A percentile compares a stretch with the other conserved stretches of the same genome.
Evolutionary conservation across 179 eudicot species (phyloP).

Genomic region (Heliamphora pulchella): DNA sequence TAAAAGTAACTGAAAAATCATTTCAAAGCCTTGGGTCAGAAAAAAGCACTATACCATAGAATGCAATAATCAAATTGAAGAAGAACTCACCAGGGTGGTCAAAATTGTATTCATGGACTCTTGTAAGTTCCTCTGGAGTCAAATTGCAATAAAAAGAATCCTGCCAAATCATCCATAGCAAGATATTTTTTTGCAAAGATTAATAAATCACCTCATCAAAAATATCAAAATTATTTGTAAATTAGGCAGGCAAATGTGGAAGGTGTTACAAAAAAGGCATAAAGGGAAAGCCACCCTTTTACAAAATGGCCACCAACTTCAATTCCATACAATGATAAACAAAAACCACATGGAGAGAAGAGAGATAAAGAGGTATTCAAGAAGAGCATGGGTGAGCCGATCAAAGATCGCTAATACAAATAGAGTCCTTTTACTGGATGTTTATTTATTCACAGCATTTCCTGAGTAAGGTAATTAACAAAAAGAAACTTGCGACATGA

Average conservation of each 20-base stretch:
- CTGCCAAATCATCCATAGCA: conserved; percentile 35
- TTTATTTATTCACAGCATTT: neutral
- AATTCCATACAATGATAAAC: neutral
- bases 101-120: conserved; percentile 81
- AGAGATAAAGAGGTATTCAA: too few relatives aligned
- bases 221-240: neutral
- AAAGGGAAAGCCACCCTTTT: too few relatives aligned
- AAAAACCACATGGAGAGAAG: neutral
- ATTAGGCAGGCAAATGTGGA: neutral
- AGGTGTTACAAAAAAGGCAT: too few relatives aligned
- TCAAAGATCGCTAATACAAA: neutral
- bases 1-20: conserved; percentile 2
- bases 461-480: neutral
- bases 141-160: conserved; percentile 82
- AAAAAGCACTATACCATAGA: neutral
- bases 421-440: neutral
- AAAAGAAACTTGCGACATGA: neutral
- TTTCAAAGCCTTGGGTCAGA: neutral
- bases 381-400: neutral
- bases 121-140: conserved; percentile 68
- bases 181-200: conserved; percentile 5
- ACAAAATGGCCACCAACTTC: neutral
- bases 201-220: neutral
- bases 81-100: conserved; percentile 78
- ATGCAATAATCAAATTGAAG: conserved; percentile 10